These are phyloP conservation scores for Coprinopsis sp. DNA, from an alignment of 768 basidiomycete species.

Conservation along the genomic window DNA sequence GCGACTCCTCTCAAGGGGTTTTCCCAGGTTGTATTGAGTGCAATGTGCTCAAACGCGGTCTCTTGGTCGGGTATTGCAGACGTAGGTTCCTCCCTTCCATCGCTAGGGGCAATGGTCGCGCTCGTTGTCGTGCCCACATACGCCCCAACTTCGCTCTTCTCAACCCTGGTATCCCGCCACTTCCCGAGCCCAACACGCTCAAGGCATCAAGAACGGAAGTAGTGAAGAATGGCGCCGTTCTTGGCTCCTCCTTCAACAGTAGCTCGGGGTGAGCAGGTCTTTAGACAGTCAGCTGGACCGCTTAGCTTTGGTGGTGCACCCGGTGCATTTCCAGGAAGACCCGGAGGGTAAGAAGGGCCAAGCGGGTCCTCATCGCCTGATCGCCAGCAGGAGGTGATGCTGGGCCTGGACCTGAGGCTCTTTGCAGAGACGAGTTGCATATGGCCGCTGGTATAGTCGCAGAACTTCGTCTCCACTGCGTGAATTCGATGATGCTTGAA, in stretches of 20 bases:
- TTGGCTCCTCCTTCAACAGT: too few relatives aligned
- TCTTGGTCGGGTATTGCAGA: constrained; percentile 31
- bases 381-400: too few relatives aligned
- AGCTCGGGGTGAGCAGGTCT: too few relatives aligned
- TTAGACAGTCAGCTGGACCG: not conserved
- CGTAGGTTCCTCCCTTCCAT: constrained; percentile 9
- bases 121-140: constrained; percentile 35
- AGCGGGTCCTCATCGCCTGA: too few relatives aligned
- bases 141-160: constrained; percentile 67
- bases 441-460: not conserved
- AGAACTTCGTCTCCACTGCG: constrained; percentile 15
- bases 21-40: constrained; percentile 83
- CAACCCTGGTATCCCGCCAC: constrained; percentile 73
- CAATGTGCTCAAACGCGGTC: constrained; percentile 62
- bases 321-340: too few relatives aligned
- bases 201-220: constrained; percentile 35
- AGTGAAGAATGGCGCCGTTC: too few relatives aligned
- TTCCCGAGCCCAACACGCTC: constrained; percentile 52
- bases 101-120: constrained; percentile 6
- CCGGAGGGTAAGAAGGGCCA: too few relatives aligned
- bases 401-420: too few relatives aligned
- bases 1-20: constrained; percentile 87
- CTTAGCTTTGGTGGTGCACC: too few relatives aligned
- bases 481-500: constrained; percentile 78
- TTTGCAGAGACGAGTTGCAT: too few relatives aligned